These are phyloP conservation scores for Cryphonectria radicalis DNA, from an alignment of 2,329 filamentous ascomycete genomes.

Conservation along the genomic window DNA sequence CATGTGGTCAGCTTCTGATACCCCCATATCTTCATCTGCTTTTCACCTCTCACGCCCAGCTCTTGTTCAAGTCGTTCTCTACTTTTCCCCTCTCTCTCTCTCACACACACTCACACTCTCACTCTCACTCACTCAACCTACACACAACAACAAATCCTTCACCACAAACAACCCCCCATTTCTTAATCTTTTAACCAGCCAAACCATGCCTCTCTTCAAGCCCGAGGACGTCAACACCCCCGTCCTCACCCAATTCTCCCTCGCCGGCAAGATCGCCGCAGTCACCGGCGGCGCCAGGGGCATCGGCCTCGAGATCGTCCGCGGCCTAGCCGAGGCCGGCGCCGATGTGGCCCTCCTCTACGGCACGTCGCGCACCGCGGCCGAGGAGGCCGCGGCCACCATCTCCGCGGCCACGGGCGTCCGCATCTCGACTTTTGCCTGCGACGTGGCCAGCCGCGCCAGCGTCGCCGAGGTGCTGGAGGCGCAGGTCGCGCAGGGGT, in stretches of 20 bases:
- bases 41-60: not conserved
- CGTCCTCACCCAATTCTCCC: slow-evolving; percentile 44
- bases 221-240: slow-evolving; percentile 22
- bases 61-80: not conserved
- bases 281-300: slow-evolving; percentile 52
- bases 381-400: slow-evolving; percentile 7
- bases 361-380: slow-evolving; percentile 4
- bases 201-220: slow-evolving; percentile 41
- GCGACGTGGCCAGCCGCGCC: slow-evolving; percentile 11
- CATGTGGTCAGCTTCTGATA: not conserved
- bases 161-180: not conserved
- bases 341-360: slow-evolving; percentile 26
- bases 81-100: not conserved
- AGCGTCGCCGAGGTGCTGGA: slow-evolving; percentile 18
- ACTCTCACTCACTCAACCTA: not conserved
- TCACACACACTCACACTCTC: not conserved
- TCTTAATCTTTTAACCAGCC: not conserved
- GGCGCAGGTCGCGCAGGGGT: slow-evolving; percentile 31
- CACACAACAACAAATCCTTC: not conserved
- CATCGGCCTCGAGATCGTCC: slow-evolving; percentile 31
- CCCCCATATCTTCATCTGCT: not conserved
- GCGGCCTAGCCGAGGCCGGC: slow-evolving; percentile 24
- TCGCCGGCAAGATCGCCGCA: slow-evolving; percentile 49
- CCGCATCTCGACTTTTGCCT: slow-evolving; percentile 8
- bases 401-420: slow-evolving; percentile 19